Conservation (phyloP, 345 rosid species). For the Ceriops decandra region DNA sequence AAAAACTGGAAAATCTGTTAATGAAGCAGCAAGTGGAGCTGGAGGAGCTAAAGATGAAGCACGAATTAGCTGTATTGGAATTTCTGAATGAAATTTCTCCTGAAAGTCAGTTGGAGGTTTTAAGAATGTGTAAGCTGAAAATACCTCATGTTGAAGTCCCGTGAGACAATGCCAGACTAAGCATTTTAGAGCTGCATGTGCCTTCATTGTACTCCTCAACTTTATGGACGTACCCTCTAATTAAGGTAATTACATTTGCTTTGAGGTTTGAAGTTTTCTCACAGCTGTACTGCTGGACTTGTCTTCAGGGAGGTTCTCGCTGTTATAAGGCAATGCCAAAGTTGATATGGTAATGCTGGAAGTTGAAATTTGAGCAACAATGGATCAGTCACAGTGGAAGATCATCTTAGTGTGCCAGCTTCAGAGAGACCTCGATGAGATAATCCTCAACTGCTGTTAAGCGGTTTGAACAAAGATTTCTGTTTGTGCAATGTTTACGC, state of each 20-base stretch:
- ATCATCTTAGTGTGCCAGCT: not conserved
- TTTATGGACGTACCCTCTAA: not conserved
- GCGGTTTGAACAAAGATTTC: no score
- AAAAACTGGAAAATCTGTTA: slow-evolving; percentile 59
- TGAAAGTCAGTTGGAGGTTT: slow-evolving; percentile 47
- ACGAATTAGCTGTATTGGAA: slow-evolving; percentile 46
- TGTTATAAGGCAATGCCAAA: not conserved
- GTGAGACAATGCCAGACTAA: not conserved
- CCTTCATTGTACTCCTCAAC: not conserved
- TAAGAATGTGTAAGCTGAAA: slow-evolving; percentile 37
- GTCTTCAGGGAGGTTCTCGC: not conserved
- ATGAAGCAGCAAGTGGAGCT: slow-evolving; percentile 62
- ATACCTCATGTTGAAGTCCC: slow-evolving; percentile 22
- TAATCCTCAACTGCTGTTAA: no score
- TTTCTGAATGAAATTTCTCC: slow-evolving; percentile 55
- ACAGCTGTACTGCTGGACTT: not conserved
- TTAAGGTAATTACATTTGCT: not conserved
- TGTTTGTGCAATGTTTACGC: no score
- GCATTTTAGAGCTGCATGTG: not conserved
- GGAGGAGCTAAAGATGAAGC: slow-evolving; percentile 59
- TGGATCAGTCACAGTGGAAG: not conserved
- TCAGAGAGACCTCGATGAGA: not conserved
- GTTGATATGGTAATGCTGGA: not conserved
- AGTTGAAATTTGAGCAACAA: not conserved
- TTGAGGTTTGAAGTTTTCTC: not conserved